Evolutionary conservation across 169 alveolate genomes (phyloP).

Genomic region (Eimeria brunetti): DNA sequence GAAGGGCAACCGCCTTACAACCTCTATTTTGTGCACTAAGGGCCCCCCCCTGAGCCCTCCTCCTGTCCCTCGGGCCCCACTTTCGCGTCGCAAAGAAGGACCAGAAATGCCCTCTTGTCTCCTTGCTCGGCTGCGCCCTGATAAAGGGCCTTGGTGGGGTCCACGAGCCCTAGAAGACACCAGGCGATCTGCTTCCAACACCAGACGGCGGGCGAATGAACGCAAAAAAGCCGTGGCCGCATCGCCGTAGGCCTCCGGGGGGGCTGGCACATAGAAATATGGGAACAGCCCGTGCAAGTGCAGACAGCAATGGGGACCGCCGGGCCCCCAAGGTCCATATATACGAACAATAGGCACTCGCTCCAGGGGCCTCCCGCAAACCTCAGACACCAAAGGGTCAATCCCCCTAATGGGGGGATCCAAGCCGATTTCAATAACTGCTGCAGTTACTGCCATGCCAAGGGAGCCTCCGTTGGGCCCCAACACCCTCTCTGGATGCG

Average conservation of each 20-base stretch:
- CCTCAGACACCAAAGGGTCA: constrained; percentile 64
- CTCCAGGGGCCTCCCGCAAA: constrained; percentile 68
- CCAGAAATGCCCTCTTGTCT: not conserved
- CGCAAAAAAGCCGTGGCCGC: constrained; percentile 48
- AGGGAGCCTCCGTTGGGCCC: not conserved
- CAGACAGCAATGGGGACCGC: constrained; percentile 73
- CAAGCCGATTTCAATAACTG: constrained; percentile 50
- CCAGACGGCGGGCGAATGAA: constrained; percentile 44
- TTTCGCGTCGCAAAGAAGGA: not conserved
- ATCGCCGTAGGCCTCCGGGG: constrained; percentile 74
- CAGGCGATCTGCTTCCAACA: constrained; percentile 50
- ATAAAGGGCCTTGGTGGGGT: not conserved
- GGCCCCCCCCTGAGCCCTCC: constrained; percentile 31
- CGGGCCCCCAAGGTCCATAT: constrained; percentile 71
- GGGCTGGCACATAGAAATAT: constrained; percentile 71
- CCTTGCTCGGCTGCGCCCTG: not conserved
- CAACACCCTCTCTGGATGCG: not conserved
- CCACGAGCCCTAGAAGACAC: constrained; percentile 24
- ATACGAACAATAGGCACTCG: constrained; percentile 68
- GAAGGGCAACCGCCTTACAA: constrained; percentile 57
- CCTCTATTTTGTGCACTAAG: constrained; percentile 50
- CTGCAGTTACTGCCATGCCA: constrained; percentile 68
- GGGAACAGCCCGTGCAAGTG: constrained; percentile 74
- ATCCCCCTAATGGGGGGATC: constrained; percentile 63
- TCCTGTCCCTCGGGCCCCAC: not conserved